These are phyloP conservation scores for Boletus eberwhitei DNA, from an alignment of 768 basidiomycete genomes.

Conservation along the genomic window DNA sequence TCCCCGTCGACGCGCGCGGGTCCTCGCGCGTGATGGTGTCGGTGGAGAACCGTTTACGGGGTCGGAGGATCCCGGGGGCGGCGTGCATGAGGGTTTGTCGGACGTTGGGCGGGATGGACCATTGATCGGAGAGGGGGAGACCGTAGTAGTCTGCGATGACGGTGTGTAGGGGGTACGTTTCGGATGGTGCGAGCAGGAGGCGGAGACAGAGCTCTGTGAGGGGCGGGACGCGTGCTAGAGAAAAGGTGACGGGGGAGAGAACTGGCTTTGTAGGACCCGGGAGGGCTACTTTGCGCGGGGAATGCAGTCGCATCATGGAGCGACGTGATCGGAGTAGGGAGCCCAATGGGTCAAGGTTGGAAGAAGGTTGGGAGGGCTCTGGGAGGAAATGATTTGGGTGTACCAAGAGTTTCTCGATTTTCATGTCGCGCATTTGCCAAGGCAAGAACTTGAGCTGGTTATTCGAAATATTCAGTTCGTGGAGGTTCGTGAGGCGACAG, in stretches of 20 bases:
- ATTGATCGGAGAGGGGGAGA: slow-evolving; percentile 31
- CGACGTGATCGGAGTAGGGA: slow-evolving; percentile 9
- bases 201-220: slow-evolving; percentile 40
- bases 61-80: slow-evolving; percentile 27
- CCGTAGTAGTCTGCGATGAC: slow-evolving; percentile 25
- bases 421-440: slow-evolving; percentile 60
- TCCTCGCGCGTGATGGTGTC: slow-evolving; percentile 4
- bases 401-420: slow-evolving; percentile 44
- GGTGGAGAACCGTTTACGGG: slow-evolving; percentile 19
- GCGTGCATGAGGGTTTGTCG: slow-evolving; percentile 26
- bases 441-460: slow-evolving; percentile 62
- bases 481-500: slow-evolving; percentile 46
- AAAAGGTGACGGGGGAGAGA: slow-evolving; percentile 18
- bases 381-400: slow-evolving; percentile 60
- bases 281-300: slow-evolving; percentile 5
- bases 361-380: slow-evolving; percentile 25
- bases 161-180: slow-evolving; percentile 2
- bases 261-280: slow-evolving; percentile 1
- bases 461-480: slow-evolving; percentile 57
- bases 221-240: slow-evolving; percentile 24
- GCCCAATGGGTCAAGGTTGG: neutral
- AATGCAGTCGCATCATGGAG: slow-evolving; percentile 9
- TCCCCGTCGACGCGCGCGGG: neutral
- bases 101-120: slow-evolving; percentile 25
- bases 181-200: slow-evolving; percentile 31